Conservation (phyloP, 306 rosid species). For the Rosa lucieae region DNA sequence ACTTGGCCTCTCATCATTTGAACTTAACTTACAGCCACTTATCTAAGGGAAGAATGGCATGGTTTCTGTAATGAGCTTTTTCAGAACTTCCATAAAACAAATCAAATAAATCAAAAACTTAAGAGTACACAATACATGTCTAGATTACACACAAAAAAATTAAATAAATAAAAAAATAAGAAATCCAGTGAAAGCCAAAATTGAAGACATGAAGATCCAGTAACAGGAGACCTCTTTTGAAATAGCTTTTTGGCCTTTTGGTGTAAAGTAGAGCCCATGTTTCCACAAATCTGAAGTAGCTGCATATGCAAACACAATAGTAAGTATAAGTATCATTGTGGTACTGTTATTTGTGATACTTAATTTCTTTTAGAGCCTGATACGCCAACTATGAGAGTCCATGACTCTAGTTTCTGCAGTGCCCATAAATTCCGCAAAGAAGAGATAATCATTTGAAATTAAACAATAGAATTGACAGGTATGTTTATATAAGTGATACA, state of each 20-base stretch:
- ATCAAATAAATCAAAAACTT: background rate
- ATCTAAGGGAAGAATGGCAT: too few relatives aligned
- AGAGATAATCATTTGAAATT: too few relatives aligned
- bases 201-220: background rate
- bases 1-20: too few relatives aligned
- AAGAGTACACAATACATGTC: background rate
- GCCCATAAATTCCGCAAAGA: too few relatives aligned
- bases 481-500: too few relatives aligned
- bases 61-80: too few relatives aligned
- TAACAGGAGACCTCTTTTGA: conserved; percentile 62
- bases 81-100: background rate
- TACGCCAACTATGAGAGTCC: too few relatives aligned
- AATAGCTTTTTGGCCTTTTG: conserved; percentile 48
- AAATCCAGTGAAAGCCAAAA: background rate
- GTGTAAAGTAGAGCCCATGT: conserved; percentile 66
- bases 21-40: too few relatives aligned
- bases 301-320: conserved; percentile 41
- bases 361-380: background rate
- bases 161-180: background rate
- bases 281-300: conserved; percentile 68
- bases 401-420: too few relatives aligned
- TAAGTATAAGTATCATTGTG: background rate
- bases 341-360: background rate
- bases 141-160: background rate
- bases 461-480: too few relatives aligned